Conservation (phyloP, 208 protist genomes). For the Leishmania martiniquensis region DNA sequence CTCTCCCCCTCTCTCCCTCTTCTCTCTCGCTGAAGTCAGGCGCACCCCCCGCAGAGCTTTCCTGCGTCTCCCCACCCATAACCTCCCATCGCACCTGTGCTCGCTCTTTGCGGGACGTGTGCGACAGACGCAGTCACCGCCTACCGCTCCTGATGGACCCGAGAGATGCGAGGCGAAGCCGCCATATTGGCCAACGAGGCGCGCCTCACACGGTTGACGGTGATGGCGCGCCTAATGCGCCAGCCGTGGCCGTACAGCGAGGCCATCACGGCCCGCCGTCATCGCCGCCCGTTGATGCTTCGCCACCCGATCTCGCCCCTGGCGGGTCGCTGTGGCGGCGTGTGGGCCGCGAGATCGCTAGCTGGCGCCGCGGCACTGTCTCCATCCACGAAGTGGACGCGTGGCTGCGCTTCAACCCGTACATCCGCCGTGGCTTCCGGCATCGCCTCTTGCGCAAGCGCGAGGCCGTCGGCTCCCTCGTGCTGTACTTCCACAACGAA, state of each 20-base stretch:
- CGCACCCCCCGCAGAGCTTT: not conserved
- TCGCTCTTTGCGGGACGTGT: not conserved
- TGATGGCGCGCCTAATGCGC: not conserved
- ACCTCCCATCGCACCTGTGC: not conserved
- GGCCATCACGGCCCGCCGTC: not conserved
- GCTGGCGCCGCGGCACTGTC: conserved; percentile 34
- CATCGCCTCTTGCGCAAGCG: conserved; percentile 41
- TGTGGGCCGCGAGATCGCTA: conserved; percentile 13
- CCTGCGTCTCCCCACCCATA: not conserved
- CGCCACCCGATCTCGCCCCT: not conserved
- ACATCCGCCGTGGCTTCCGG: conserved; percentile 62
- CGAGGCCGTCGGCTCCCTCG: conserved; percentile 47
- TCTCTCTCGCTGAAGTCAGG: not conserved
- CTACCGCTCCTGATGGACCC: not conserved
- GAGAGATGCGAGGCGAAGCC: not conserved
- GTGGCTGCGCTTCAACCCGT: conserved; percentile 72
- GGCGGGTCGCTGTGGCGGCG: conserved; percentile 11
- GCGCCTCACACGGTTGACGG: not conserved
- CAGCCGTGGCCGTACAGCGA: not conserved
- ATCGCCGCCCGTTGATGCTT: not conserved
- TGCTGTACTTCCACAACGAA: conserved; percentile 68
- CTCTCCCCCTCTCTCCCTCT: not conserved
- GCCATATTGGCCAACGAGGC: not conserved
- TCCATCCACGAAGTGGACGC: conserved; percentile 55
- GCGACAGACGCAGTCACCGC: no score